Conservation (phyloP, 306 rosid genomes). For the Ormosia emarginata region DNA sequence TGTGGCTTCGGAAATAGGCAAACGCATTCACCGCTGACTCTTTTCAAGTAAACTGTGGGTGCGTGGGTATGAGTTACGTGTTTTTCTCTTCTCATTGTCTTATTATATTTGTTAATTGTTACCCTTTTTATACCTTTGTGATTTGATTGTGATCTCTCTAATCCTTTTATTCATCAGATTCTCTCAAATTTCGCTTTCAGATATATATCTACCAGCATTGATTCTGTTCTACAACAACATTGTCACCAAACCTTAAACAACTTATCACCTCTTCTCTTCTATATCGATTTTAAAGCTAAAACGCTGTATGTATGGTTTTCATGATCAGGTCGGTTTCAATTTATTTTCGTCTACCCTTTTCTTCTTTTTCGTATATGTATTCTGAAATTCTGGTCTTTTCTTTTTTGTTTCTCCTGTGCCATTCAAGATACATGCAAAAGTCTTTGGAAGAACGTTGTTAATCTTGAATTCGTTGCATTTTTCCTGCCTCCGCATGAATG, state of each 20-base stretch:
- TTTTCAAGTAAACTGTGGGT: background rate
- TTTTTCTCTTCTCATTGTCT: background rate
- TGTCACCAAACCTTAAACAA: background rate
- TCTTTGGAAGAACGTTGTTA: background rate
- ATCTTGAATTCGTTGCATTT: background rate
- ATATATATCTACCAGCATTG: background rate
- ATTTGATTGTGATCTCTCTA: background rate
- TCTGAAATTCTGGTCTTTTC: background rate
- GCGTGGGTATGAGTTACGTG: background rate
- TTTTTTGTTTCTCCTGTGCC: background rate
- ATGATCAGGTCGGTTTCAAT: slow-evolving; percentile 2
- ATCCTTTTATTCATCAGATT: background rate
- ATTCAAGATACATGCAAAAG: background rate
- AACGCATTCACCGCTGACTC: background rate
- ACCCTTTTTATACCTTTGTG: background rate
- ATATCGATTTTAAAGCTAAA: background rate
- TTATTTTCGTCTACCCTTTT: background rate
- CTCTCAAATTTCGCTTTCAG: background rate
- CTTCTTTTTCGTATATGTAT: background rate
- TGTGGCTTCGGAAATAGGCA: background rate
- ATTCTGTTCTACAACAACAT: background rate
- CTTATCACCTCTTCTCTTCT: background rate
- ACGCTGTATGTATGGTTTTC: background rate
- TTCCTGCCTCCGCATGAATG: background rate
- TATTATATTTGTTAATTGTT: no score